Base-by-base conservation (phyloP, 2,329 filamentous ascomycete species). In the Curvularia hawaiiensis region DNA sequence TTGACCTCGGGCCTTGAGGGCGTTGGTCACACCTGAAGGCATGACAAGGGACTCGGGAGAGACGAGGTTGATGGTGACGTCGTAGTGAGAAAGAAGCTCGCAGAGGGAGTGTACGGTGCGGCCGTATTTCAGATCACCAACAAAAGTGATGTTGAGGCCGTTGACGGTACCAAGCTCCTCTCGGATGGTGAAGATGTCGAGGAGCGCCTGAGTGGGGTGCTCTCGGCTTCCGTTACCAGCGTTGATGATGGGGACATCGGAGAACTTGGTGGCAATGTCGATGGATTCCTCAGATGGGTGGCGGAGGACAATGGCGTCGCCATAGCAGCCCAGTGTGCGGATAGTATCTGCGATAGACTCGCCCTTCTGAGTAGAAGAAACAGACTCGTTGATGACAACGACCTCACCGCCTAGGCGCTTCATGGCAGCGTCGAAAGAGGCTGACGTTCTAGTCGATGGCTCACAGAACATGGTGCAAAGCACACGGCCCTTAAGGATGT, bases 371-470 rank as follows among this genome's bases (percentile, higher is more conserved):
- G 93, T 93, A 14, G 91, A 96, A 2, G 94, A 97, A 67, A 91
- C 87, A 6, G 88, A 85, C 3, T 94, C 96, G 40, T 92, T 83
- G 72, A 98, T 88, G 51, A 88, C 84, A 52, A 99, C 85, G 3
- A 90, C 94, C 48, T 92, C 86, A 47, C 95, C 95, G 66, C 95
- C 95, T 5, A 99, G 88, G 51, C 96, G 90, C 83, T 99, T 96
- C 95, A 99, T 99, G 41, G 95, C 95, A 55, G 94, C 91, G 74
- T 99, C 95, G 70, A 99, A 99, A 3, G 95, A 99, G 38, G 91
- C 88, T 12, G 94, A 97, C 5, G 95, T 99, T 53, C 95, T 87
- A 3, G 95, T 99, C 0, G 94, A 98, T 2, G 95, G 95, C 83
- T 99, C 95, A 78, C 93, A 99, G 85, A 99, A 99, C 81, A 99